Evolutionary conservation across 805 yeast species (phyloP), one percentile per base, ranked within the genome.

Genomic region (Kodamaea kakaduensis): DNA sequence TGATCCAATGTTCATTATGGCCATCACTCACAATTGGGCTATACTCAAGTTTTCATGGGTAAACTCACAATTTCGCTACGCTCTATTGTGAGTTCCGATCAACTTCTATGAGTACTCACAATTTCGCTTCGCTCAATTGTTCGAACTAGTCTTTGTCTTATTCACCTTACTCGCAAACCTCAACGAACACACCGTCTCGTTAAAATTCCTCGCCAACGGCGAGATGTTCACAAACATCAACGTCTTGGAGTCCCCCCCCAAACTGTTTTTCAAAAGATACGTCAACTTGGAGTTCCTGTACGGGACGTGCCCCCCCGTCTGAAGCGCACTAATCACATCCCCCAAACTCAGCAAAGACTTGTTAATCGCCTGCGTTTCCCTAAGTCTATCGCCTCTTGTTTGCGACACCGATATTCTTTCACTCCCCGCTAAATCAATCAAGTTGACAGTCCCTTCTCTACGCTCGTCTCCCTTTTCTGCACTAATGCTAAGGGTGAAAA

Each of bases 381-480:
- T 75, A 17, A 90, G 62, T 32, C 97, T 61, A 9, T 80, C 84
- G 0, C 97, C 97, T 1, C 75, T 72, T 0, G 78, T 94, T 49
- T 80, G 84, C 0, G 96, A 84, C 12, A 75, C 70, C 7, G 79
- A 58, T 10, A 89, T 65, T 38, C 97, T 68, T 61, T 90, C 98
- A 0, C 96, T 86, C 2, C 98, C 98, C 0, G 98, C 98, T 37
- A 90, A 66, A 59, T 90, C 98, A 32, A 93, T 78, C 36, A 90
- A 62, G 51, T 90, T 89, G 38, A 90, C 63, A 2, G 75, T 69
- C 8, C 96, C 93, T n/a, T 51, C 45, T 32, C 61, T 48, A 1
- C 43, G 40, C 18, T 74, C 75, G 7, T 50, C 48, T 1, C 43
- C 13, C 49, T 84, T 77, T 3, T 31, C 34, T 0, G 96, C 94